Evolutionary conservation across 805 yeast genomes (phyloP), one percentile per base, ranked within the genome.

Genomic region (Yarrowia sp.): DNA sequence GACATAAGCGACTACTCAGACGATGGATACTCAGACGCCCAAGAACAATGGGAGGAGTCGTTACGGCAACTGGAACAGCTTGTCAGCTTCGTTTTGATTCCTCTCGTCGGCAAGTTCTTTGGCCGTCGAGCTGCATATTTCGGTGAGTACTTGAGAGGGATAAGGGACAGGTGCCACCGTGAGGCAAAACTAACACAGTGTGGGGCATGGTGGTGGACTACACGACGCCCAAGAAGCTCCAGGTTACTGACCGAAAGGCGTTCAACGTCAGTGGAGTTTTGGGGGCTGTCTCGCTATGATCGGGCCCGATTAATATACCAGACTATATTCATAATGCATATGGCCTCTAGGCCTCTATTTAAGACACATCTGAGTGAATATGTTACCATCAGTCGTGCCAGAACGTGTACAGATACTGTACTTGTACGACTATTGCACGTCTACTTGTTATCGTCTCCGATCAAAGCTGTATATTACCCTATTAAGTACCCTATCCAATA

Each of bases 1-100:
- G 62, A 38, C 67, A 67, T 59, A 24, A 54, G 61, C 14, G 46
- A 54, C 51, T 58, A 30, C 38, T 58, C 63, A 19, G 63, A 41
- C 35, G 66, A 68, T 19, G 68, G 68, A 22, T 66, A 66, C 19
- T 65, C 48, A 24, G 80, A 83, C 32, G 87, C 90, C 0, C 90
- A 87, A 71, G 81, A 82, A 68, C 90, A 88, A 67, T 88, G 92
- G 92, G 91, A 88, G 58, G 89, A 85, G 71, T 84, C 86, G 66
- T 67, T 88, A 65, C 76, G 76, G 61, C 90, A 87, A 72, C 74
- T 88, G 52, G 81, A 81, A 30, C 80, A 79, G 14, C 77, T 89
- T 40, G 73, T 87, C 16, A 81, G 81, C 65, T 76, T 82, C 66
- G 82, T 88, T 11, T 69, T 88, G 35, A 78, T 87, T 51, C 93